Base-by-base conservation (phyloP, 2,329 filamentous ascomycete species). In the Penicillium sp. region DNA sequence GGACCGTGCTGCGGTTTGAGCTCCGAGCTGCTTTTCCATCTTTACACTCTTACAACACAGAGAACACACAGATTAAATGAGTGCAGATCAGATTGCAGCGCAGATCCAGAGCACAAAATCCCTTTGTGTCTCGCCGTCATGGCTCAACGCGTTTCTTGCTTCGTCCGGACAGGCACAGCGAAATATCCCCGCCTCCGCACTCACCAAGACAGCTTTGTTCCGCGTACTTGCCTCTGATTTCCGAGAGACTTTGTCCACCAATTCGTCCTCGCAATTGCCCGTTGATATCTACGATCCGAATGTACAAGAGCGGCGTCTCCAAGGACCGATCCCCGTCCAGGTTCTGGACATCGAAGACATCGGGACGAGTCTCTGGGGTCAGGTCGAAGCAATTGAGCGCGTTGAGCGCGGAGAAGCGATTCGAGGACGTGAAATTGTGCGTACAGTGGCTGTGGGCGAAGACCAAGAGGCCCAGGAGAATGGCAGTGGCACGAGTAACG, bases 261-360 rank as follows among this genome's bases (percentile, higher is more conserved):
- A 60, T 18, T 50, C 57, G 1, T 54, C 60, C 3, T 57, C 58
- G 6, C 56, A 73, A 6, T 73, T 89, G 3, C 87, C 89, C 0
- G 46, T 68, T 0, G 76, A 79, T 52, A 69, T 83, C n/a, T 69
- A 74, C 39, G 73, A 80, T 54, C 73, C 78, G 0, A 69, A 72
- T 3, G 66, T 77, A 8, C 74, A 78, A 52, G 80, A 87, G 48
- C 68, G 72, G 3, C 71, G 69, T 0, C 71, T 97, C 0, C 50
- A 71, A 0, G 76, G 75, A 1, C 79, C 87, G 26, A 75, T 91
- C 0, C 75, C 85, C 3, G 84, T 93, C 1, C 93, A 97, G 67
- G 80, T 97, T 0, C 72, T 95, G 1, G 89, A 94, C 58, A 76
- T 97, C 6, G 85, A 95, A 62, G 90, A 97, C 62, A 77, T 97